Percentiles rank a stretch among this genome's conserved stretches.
These are phyloP conservation scores for Pouteria glomerata DNA, from an alignment of 148 eudicot species.

Conservation along the genomic window DNA sequence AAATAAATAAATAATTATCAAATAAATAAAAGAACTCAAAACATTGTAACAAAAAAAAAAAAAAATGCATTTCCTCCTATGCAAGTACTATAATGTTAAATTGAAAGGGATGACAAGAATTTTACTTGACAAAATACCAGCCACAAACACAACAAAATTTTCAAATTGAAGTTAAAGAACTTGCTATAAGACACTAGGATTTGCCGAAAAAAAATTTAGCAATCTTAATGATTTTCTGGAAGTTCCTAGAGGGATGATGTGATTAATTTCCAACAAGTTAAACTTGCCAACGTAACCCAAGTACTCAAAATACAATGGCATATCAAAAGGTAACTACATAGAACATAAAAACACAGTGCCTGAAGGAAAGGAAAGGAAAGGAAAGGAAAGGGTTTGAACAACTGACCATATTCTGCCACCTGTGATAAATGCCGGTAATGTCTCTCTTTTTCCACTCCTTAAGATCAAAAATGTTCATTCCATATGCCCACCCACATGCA, in stretches of 20 bases:
- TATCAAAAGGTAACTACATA: neutral
- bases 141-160: too few relatives aligned
- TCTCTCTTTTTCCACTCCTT: slow-evolving; percentile 75
- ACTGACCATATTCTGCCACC: slow-evolving; percentile 85
- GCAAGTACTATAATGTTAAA: neutral
- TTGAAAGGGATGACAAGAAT: neutral
- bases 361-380: slow-evolving; percentile 2
- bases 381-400: neutral
- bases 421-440: slow-evolving; percentile 86
- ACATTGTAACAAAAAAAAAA: too few relatives aligned
- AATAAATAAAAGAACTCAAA: neutral
- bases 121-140: neutral
- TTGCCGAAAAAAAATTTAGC: neutral
- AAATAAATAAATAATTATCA: neutral
- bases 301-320: neutral
- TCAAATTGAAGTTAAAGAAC: too few relatives aligned
- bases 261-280: neutral
- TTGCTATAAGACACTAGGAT: neutral
- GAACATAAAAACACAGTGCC: neutral
- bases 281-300: neutral
- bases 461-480: slow-evolving; percentile 90
- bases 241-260: neutral
- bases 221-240: neutral
- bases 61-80: neutral
- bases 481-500: slow-evolving; percentile 97